These are phyloP conservation scores for Erysimum cheiranthoides DNA, from an alignment of 345 rosid genomes.

Conservation along the genomic window DNA sequence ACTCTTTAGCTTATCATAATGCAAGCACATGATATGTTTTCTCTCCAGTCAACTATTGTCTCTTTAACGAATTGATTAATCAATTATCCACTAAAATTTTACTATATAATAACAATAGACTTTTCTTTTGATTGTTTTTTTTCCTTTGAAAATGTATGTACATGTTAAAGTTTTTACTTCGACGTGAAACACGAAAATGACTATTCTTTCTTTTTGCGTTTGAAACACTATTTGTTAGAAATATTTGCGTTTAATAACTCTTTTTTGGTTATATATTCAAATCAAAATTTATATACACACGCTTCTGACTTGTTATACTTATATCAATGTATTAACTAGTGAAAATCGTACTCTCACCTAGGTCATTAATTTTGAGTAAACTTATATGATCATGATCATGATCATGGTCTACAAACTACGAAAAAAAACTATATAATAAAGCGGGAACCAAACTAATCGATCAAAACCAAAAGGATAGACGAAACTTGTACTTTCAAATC, in stretches of 20 bases:
- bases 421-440: neutral
- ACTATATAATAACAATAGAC: conserved; percentile 25
- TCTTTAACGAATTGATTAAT: conserved; percentile 42
- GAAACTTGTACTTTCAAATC: conserved; percentile 19
- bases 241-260: neutral
- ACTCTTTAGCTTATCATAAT: conserved; percentile 48
- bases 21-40: conserved; percentile 51
- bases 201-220: neutral
- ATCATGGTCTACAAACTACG: conserved; percentile 16
- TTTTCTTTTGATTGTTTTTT: neutral
- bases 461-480: neutral
- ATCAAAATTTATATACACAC: neutral
- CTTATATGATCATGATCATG: neutral
- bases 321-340: no score
- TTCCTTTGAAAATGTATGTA: neutral
- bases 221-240: neutral
- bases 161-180: neutral
- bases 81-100: conserved; percentile 33
- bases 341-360: conserved; percentile 1
- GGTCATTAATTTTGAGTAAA: neutral
- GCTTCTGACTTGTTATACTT: neutral
- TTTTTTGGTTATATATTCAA: neutral
- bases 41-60: conserved; percentile 47
- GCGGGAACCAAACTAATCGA: conserved; percentile 6
- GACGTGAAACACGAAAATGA: neutral